Base-by-base conservation (phyloP, 2,329 filamentous ascomycete genomes). In the Didymella segeticola region DNA sequence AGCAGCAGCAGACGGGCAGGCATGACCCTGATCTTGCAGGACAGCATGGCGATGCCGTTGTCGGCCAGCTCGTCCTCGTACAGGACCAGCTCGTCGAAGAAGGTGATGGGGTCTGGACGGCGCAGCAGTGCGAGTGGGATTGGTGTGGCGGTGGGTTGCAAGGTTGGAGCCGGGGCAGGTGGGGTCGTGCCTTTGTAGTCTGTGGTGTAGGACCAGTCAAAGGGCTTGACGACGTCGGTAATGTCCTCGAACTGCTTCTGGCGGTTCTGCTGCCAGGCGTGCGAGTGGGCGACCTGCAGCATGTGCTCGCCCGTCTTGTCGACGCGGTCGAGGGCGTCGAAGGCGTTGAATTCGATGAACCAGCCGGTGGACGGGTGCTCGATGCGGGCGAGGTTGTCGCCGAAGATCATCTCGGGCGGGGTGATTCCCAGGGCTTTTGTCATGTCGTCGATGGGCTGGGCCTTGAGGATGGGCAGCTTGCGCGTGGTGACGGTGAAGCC, bases 51-150 rank as follows among this genome's bases (percentile, higher is more conserved):
- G 64, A 98, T 95, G 57, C 95, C 95, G 71, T 99, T 99, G 75
- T 99, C 95, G 56, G 96, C 95, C 39, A 99, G 84, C 80, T 99
- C 95, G 77, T 96, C 96, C 79, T 99, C 95, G 74, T 96, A 99
- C 41, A 99, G 83, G 66, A 97, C 87, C 31, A 99, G 91, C 67
- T 98, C 92, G 77, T 98, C 93, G 72, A 96, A 96, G 82, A 98
- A 97, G 5, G 96, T 79, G 61, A 99, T 99, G 0, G 95, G 95
- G 72, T 99, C 95, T 12, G 91, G 89, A 26, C 90, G 86, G 73
- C 89, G 91, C 43, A 99, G 83, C 34, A 98, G 83, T 66, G 93
- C 91, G 51, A 96, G 83, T 4, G 95, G 93, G 58, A 99, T 95
- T 49, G 82, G 75, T 15, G 77, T 77, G n/a, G 77, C 73, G 19